These are phyloP conservation scores for Rhynchospora breviuscula DNA, from an alignment of 176 grass and related monocot species.

Conservation along the genomic window DNA sequence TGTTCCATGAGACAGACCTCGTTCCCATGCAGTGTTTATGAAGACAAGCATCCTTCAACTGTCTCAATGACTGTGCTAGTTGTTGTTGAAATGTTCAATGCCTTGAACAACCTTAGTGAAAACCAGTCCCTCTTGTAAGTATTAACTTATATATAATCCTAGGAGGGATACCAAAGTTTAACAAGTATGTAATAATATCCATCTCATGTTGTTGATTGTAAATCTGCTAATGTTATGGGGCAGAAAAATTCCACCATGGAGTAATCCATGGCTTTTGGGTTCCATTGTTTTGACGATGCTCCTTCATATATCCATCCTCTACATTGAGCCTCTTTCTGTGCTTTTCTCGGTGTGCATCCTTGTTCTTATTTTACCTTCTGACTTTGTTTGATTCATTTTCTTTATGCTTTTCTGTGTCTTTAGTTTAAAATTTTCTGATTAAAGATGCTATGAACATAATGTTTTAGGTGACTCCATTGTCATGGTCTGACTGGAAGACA, in stretches of 20 bases:
- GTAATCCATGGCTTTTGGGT: constrained; percentile 89
- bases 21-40: constrained; percentile 92
- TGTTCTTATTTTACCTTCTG: constrained; percentile 15
- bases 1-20: constrained; percentile 82
- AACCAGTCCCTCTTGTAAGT: constrained; percentile 98
- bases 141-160: neutral
- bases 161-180: neutral
- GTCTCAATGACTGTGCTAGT: constrained; percentile 98
- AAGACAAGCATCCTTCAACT: constrained; percentile 91
- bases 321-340: constrained; percentile 66
- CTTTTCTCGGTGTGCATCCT: constrained; percentile 85
- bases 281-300: constrained; percentile 92
- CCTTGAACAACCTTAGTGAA: constrained; percentile 99
- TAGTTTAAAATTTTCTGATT: neutral
- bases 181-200: constrained; percentile 1
- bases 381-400: constrained; percentile 9
- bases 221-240: neutral
- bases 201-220: constrained; percentile 2
- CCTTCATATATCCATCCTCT: constrained; percentile 74
- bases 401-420: neutral
- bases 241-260: constrained; percentile 93
- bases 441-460: neutral
- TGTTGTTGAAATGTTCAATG: constrained; percentile 99
- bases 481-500: constrained; percentile 82
- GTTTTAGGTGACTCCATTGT: constrained; percentile 86